Evolutionary conservation across 2,329 filamentous ascomycete genomes (phyloP), one percentile per base, ranked within the genome.

Genomic region (Fusarium goolgardi): DNA sequence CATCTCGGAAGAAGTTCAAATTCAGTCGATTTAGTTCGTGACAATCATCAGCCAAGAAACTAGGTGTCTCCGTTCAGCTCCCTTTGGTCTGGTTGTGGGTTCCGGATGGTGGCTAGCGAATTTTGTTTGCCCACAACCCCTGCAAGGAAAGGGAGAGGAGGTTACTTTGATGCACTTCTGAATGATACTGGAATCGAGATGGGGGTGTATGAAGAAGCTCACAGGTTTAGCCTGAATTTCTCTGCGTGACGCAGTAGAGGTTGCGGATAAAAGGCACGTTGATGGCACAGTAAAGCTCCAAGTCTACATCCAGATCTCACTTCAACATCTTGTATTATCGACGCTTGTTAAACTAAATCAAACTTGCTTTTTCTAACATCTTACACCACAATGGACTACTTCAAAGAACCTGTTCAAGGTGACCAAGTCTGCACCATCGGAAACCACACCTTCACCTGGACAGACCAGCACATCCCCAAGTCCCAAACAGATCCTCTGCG

Each of bases 401-500:
- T 15, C 11, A 20, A 18, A 10, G n/a, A 62, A 2, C 2, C 16
- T 0, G 18, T 12, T 3, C 7, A 15, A 9, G 32, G 10, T 2
- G 44, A 63, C 3, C 7, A 40, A 21, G 51, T 63, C 9, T 43
- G 59, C 1, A 63, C 60, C 3, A 57, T 63, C 20, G 60, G 60
- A 18, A 63, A 63, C 6, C 37, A 63, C 2, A 25, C 44, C 1
- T 63, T 63, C 11, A 63, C 32, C 29, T 63, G 60, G 60, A 63
- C 60, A 5, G 45, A 57, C 11, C 15, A 63, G 8, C 60, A 63
- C 16, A 50, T 63, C 7, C 39, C 60, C 32, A 63, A 63, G n/a
- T 46, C 51, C 0, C 59, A 63, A 9, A 63, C 60, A 35, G 60
- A 63, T n/a, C 60, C 60, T 45, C 23, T 63, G 7, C 59, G 60